A percentile compares a stretch with the other conserved stretches of the same genome.
Conservation (phyloP, 106 monocot genomes). For the Ottelia alismoides region DNA sequence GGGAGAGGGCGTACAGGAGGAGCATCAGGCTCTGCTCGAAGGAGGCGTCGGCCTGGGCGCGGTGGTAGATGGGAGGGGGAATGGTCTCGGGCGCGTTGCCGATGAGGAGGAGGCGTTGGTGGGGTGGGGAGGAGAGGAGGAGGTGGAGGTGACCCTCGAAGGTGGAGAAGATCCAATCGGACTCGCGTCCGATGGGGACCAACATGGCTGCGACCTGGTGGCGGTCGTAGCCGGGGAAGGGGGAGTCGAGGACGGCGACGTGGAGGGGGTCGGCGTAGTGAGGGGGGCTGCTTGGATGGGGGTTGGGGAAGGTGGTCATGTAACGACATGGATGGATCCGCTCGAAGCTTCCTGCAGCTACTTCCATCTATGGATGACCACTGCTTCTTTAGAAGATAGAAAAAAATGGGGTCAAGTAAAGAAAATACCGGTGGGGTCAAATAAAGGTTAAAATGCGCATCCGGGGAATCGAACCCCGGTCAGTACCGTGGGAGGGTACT, state of each 20-base stretch:
- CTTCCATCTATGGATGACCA: no score
- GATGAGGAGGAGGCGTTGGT: slow-evolving; percentile 54
- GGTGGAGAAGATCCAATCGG: slow-evolving; percentile 78
- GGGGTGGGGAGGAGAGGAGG: slow-evolving; percentile 27
- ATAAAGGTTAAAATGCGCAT: no score
- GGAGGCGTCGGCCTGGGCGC: no score
- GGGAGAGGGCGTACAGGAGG: slow-evolving; percentile 63
- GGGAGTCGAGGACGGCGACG: slow-evolving; percentile 65
- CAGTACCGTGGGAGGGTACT: slow-evolving; percentile 99
- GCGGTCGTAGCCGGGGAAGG: not conserved
- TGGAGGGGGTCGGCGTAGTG: slow-evolving; percentile 15
- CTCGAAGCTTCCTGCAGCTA: no score
- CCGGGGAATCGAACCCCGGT: slow-evolving; percentile 99
- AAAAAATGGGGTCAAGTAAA: no score
- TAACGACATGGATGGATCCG: slow-evolving; percentile 39
- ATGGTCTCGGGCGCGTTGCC: slow-evolving; percentile 13
- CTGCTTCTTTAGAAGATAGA: no score
- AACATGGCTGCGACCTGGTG: slow-evolving; percentile 36
- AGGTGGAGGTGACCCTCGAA: slow-evolving; percentile 49
- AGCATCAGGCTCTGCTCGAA: slow-evolving; percentile 25
- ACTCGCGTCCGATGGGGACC: slow-evolving; percentile 51
- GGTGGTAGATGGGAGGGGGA: slow-evolving; percentile 6
- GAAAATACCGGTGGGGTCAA: no score
- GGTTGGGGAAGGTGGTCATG: slow-evolving; percentile 45
- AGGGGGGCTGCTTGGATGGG: slow-evolving; percentile 14